phyloP scores from a whole-genome alignment of 768 basidiomycete genomes.

The Amanita phalloides region DNA sequence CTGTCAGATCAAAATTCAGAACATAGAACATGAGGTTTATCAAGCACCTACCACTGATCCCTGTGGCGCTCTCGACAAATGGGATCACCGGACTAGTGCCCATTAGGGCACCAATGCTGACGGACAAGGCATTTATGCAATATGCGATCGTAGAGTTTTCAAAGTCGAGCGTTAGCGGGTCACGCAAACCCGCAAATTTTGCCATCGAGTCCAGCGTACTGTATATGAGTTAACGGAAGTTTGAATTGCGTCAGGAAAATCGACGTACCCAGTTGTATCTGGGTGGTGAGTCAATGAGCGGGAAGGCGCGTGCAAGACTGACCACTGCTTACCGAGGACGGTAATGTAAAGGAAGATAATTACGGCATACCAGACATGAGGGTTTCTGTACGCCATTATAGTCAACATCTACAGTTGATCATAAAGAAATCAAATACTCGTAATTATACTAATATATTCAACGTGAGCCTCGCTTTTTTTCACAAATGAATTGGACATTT shows the following conservation, averaged over 20 bases:
- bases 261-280: constrained; percentile 39
- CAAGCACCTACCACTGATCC: constrained; percentile 48
- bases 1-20: constrained; percentile 17
- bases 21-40: background rate
- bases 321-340: constrained; percentile 48
- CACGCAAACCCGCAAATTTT: constrained; percentile 81
- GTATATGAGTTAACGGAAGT: constrained; percentile 20
- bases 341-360: constrained; percentile 87
- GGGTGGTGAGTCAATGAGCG: constrained; percentile 2
- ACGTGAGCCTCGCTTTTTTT: background rate
- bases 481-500: background rate
- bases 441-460: constrained; percentile 33
- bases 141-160: constrained; percentile 77
- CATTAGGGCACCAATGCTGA: constrained; percentile 72
- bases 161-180: constrained; percentile 78
- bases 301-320: background rate
- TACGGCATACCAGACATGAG: constrained; percentile 78
- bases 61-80: constrained; percentile 75
- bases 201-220: constrained; percentile 85
- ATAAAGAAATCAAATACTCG: constrained; percentile 14
- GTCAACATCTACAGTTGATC: constrained; percentile 5
- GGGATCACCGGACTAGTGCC: constrained; percentile 78
- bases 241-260: background rate
- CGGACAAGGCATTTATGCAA: constrained; percentile 73
- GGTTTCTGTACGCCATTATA: constrained; percentile 31